Evolutionary conservation across 805 yeast species (phyloP), one percentile per base, ranked within the genome.

Genomic region (Kuraishia piskuri): DNA sequence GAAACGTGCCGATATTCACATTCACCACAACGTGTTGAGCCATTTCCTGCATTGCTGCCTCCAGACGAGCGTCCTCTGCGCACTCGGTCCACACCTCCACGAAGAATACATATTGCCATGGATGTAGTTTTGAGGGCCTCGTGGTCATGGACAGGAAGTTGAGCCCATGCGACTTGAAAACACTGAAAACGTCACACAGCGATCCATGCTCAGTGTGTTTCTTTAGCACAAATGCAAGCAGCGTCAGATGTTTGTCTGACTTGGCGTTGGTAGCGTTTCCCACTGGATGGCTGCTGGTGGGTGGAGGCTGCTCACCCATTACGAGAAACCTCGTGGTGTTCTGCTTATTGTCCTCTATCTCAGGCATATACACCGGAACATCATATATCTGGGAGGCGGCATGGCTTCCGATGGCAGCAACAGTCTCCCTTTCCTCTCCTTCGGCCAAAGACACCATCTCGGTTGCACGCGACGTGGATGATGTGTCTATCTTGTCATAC

Each of bases 321-420:
- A 89, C 76, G 51, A 94, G 69, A 64, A 94, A 92, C 57, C 98
- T 72, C 1, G 99, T 92, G 4, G 96, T 88, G 66, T 92, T 92
- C 23, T 81, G 83, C 31, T 73, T 66, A 55, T 73, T 74, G 64
- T 92, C 96, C 62, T 91, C 94, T 50, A 94, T 79, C 55, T 79
- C 77, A 6, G 69, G 60, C 22, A 69, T 66, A 26, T 82, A 58
- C 0, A 89, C 76, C 1, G 84, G 84, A 10, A 84, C 76, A 1
- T 75, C 69, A 57, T 83, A 80, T 17, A 84, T 69, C 17, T 72
- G 71, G 7, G 90, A 80, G 3, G 96, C 92, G 53, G 82, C 77
- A 12, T 69, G 65, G 23, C 94, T 81, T 1, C 90, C 90, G 56
- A 90, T 84, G 8, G 96, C 90, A 8, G 91, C 86, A 2, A 78